A percentile compares a stretch with the other conserved stretches of the same genome.
phyloP scores from a whole-genome alignment of 2,329 filamentous ascomycete genomes.

The Trichoderma oligosporum region DNA sequence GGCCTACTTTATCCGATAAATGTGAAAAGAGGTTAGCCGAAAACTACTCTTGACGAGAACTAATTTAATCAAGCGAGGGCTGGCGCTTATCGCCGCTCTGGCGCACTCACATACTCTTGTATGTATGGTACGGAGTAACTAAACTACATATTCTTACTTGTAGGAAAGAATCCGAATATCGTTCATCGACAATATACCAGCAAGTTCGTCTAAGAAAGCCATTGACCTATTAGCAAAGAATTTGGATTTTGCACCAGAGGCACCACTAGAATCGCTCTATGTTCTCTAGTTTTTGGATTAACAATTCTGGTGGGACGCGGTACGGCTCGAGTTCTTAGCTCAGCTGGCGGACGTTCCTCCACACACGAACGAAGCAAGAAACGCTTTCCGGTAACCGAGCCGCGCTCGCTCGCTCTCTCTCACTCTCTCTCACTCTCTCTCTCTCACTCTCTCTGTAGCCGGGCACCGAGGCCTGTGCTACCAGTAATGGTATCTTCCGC shows the following conservation, averaged over 20 bases:
- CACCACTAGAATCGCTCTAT: not conserved
- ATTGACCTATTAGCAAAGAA: no score
- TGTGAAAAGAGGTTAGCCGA: not conserved
- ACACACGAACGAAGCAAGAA: constrained; percentile 9
- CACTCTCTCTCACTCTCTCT: no score
- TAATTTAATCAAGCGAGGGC: not conserved
- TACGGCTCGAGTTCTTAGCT: constrained; percentile 24
- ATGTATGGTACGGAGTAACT: no score
- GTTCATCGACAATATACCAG: no score
- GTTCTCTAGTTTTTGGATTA: constrained; percentile 5
- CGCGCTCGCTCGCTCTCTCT: no score
- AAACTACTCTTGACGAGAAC: not conserved
- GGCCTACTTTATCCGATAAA: constrained; percentile 1
- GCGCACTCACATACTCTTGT: no score
- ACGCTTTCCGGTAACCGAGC: constrained; percentile 8
- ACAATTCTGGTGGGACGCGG: constrained; percentile 22
- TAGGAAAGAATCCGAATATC: no score
- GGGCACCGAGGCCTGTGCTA: not conserved
- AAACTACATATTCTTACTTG: no score
- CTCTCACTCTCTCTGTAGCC: not conserved
- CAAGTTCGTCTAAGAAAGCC: no score
- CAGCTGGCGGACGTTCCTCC: constrained; percentile 16
- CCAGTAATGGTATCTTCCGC: not conserved
- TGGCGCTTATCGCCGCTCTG: not conserved
- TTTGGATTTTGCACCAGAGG: not conserved